Base-by-base conservation (phyloP, 1,284 basidiomycete genomes). In the Agroathelia rolfsii region DNA sequence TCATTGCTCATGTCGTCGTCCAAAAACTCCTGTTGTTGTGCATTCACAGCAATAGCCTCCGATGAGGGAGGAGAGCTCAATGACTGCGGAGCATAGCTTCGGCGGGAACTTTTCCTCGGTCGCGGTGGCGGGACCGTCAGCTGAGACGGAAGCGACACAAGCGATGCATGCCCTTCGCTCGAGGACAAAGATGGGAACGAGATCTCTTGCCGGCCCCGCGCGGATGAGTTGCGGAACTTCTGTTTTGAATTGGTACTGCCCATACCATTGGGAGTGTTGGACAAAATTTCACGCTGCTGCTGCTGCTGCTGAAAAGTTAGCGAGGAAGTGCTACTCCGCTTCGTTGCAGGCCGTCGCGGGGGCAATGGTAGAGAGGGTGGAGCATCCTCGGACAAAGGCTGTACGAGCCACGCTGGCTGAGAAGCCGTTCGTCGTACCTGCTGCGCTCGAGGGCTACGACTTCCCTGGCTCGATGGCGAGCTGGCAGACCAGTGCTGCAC, bases 351-450 rank as follows among this genome's bases (percentile, higher is more conserved):
- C 10, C 52, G 42, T 19, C 53, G 47, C 5, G 54, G 55, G 14
- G 55, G 55, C 5, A 46, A 39, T 11, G 53, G 55, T n/a, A 55
- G 38, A 2, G 53, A 52, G 11, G 46, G 49, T 3, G 45, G 13
- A 12, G 12, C 10, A 6, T 40, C 34, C 14, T 47, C 44, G 3
- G 37, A 37, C 10, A 38, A 36, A n/a, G n/a, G 20, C 33, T 34
- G 7, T 25, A 28, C 6, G 33, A 26, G 8, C 18, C 13, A 14
- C 19, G 21, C n/a, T 37, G 35, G 2, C 49, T 45, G 1, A 18
- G 24, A 1, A 45, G 46, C 12, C 38, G 42, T 0, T 49, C 49
- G 3, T 43, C 44, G 12, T 49, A 38, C 11, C 50, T 46, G 21
- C 24, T 40, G 3, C 41, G 34, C 34, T 39, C 41, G 41, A 12